Conservation (phyloP, 2,329 filamentous ascomycete species). For the Fusarium albidum region DNA sequence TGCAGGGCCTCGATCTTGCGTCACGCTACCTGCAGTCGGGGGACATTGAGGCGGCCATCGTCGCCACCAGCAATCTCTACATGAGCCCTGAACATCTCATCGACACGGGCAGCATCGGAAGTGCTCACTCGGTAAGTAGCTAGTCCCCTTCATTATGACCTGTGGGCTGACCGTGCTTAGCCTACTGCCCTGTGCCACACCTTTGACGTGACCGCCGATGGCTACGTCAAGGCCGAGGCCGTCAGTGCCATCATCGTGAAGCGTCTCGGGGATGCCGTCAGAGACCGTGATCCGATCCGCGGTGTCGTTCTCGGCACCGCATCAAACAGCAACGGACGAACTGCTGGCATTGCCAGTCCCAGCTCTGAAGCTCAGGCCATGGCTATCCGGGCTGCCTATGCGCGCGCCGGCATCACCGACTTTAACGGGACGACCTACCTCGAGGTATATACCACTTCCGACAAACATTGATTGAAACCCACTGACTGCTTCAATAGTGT, state of each 20-base stretch:
- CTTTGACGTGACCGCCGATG: conserved; percentile 49
- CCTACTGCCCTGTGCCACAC: conserved; percentile 29
- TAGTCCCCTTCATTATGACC: no score
- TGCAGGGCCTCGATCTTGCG: conserved; percentile 56
- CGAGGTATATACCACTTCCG: conserved; percentile 30
- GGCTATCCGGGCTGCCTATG: conserved; percentile 43
- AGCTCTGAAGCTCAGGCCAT: conserved; percentile 41
- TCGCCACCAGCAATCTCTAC: conserved; percentile 53
- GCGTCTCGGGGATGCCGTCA: conserved; percentile 51
- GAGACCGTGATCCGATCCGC: conserved; percentile 50
- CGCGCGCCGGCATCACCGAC: conserved; percentile 36
- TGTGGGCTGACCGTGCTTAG: conserved; percentile 24
- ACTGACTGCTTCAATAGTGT: conserved; percentile 11
- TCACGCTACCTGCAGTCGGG: conserved; percentile 22
- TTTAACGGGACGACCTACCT: conserved; percentile 41
- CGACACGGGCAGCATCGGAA: conserved; percentile 41
- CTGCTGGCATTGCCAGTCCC: conserved; percentile 46
- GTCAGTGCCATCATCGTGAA: conserved; percentile 53
- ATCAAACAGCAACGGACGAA: conserved; percentile 44
- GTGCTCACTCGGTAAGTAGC: neutral
- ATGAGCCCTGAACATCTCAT: conserved; percentile 53
- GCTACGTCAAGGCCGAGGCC: conserved; percentile 57
- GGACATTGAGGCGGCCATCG: conserved; percentile 40
- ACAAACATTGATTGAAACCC: neutral
- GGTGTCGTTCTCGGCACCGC: conserved; percentile 43